Evolutionary conservation across 73 alveolate genomes (phyloP), one percentile per base, ranked within the genome.

Genomic region (Breviolum minutum): DNA sequence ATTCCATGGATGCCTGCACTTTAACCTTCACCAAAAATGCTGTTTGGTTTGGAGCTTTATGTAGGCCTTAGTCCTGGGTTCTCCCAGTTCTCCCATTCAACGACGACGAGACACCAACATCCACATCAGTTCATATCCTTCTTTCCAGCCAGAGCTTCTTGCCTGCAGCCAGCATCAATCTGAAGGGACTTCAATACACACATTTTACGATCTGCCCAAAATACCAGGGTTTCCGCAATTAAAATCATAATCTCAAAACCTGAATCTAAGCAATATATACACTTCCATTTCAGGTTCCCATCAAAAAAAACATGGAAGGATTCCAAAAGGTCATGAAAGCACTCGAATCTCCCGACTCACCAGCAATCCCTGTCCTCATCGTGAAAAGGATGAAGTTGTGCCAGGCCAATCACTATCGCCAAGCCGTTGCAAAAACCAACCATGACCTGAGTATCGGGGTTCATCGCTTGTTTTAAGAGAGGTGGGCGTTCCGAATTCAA

Each of bases 341-440:
- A 5, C 5, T 74, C 24, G 61, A 30, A 74, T 26, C 24, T 12
- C 16, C 32, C 85, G 24, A 74, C 85, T 74, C 85, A 74, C 30
- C 54, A 40, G 54, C 54, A 40, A 40, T 40, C 54, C 91, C 19
- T n/a, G 74, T 29, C 79, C 71, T 24, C 68, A 24, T 76, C 82
- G 19, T 92, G 88, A 81, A 92, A 92, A 12, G 98, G 98, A 71
- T 92, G 98, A 9, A 92, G 98, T 76, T 92, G 98, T 11, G 98
- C 98, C 66, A 92, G 61, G 40, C 98, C 98, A 30, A 92, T 92
- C 61, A 92, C 98, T 20, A 92, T 92, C 91, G 98, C 98, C 68
- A 92, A 69, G 30, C 98, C 98, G 54, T 92, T 92, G 98, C 98
- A 92, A 62, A 92, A 92, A 40, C 98, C 98, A 6, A 92, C 90